Base-by-base conservation (phyloP, 495 filamentous ascomycete species). In the Aspergillus campestris region DNA sequence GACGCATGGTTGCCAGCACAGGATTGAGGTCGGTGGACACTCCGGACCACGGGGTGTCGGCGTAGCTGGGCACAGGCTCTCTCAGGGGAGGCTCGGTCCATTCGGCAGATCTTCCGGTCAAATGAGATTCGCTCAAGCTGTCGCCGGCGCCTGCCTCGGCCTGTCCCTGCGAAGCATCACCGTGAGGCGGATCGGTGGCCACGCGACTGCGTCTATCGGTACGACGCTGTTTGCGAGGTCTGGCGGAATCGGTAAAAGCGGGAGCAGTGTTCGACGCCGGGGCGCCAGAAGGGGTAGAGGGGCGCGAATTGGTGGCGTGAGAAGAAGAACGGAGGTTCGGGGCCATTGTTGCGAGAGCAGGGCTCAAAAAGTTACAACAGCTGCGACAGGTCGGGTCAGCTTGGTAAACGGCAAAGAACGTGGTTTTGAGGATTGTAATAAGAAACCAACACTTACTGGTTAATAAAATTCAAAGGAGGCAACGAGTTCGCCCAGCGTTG, bases 31-130 rank as follows among this genome's bases (percentile, higher is more conserved):
- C 50, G 37, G 40, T 56, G 14, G 47, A 62, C n/a, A 58, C 51
- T 15, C 28, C 49, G 27, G 59, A 64, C 58, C 60, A 60, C n/a
- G 62, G 59, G 12, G 70, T 73, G 45, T 91, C 87, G 60, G 77
- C 71, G 59, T 80, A 91, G 50, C 82, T 87, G 2, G 87, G 77
- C 24, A 60, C 63, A 49, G 84, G 81, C 27, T 71, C 65, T 50
- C 80, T 75, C 32, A 83, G 52, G 6, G 79, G 71, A 3, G 87
- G 87, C 63, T 94, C 87, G 36, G 75, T 61, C 87, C 87, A 91
- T 36, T 70, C 66, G 40, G 78, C 68, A 60, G 77, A 34, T 7
- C 47, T 40, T 10, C 24, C 36, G 31, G 12, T 6, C 36, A 42
- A 5, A 10, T 56, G 49, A 13, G 48, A 44, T 30, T 45, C 52